phyloP scores from a whole-genome alignment of 225 moss, liverwort and hornwort species.

The Antitrichia curtipendula region DNA sequence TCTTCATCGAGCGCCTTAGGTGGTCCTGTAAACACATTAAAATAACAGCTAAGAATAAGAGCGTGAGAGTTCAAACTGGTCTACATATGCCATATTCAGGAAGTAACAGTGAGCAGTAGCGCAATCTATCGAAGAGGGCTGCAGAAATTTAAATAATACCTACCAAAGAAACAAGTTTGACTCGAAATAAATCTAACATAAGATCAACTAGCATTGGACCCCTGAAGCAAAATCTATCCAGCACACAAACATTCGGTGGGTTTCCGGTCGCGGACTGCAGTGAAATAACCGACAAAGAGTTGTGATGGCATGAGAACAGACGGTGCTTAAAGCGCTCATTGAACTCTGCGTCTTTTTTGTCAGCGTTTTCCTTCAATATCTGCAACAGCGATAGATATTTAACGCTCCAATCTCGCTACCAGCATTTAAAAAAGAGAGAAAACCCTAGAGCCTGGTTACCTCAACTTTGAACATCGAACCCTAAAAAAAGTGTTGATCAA shows the following conservation, averaged over 20 bases:
- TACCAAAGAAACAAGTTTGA: background rate
- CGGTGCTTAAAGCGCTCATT: constrained; percentile 93
- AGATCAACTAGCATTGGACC: background rate
- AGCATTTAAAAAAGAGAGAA: background rate
- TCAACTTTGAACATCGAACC: background rate
- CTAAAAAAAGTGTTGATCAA: background rate
- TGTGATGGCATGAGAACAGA: constrained; percentile 16
- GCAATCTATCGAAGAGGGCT: background rate
- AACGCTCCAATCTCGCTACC: background rate
- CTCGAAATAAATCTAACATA: background rate
- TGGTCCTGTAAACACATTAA: constrained; percentile 38
- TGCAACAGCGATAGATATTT: constrained; percentile 3
- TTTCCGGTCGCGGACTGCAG: background rate
- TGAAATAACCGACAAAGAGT: background rate
- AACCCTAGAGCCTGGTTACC: background rate
- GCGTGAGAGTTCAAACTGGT: background rate
- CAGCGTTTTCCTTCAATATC: constrained; percentile 94
- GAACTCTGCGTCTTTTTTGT: constrained; percentile 92
- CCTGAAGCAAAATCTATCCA: background rate
- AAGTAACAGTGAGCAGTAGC: background rate
- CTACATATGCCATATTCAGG: background rate
- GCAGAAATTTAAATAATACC: background rate
- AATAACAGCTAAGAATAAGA: background rate
- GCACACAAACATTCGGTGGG: background rate
- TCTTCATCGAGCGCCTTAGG: constrained; percentile 98